Evolutionary conservation across 2,329 filamentous ascomycete species (phyloP), one percentile per base, ranked within the genome.

Genomic region (Boeremia exigua): DNA sequence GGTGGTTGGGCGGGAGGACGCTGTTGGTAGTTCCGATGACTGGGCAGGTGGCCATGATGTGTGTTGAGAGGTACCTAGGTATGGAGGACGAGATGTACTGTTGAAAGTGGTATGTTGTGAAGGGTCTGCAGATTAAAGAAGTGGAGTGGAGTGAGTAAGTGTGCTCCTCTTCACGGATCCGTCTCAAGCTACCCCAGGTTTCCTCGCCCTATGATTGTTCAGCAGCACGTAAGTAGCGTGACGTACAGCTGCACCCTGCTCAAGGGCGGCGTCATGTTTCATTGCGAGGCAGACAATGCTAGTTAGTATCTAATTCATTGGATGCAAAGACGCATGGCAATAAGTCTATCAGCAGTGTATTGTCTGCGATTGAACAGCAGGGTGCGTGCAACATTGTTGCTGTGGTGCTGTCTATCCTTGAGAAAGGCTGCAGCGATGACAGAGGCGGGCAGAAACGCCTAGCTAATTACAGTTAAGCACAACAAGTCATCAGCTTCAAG

Each of bases 1-100:
- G 78, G 62, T 79, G 78, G 62, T 77, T 74, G 6, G 78, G 78
- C 1, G 78, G 78, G 27, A 79, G 77, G 28, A 78, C 75, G 51
- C 73, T 71, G 63, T 76, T 78, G 12, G 76, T 78, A 1, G 75
- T 78, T 59, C 77, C 77, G 48, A 78, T 74, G 15, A 79, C 70
- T 56, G 73, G 73, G 62, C 72, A 74, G 42, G 53, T 55, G 27
- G 67, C 50, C 68, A 68, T 68, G 36, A 14, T 36, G 14, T 44
- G 5, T 50, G 44, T 32, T 27, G 36, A 33, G 43, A 17, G 30
- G 7, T n/a, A n/a, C n/a, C n/a, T n/a, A n/a, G n/a, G n/a, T 15
- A n/a, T 34, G 32, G 14, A 34, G 6, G 33, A 14, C 12, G n/a
- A 15, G 2, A 4, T 40, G 19, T 12, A 33, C 28, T 23, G 10